Conservation (phyloP, 2,329 filamentous ascomycete species). For the Nigrospora sphaerica region DNA sequence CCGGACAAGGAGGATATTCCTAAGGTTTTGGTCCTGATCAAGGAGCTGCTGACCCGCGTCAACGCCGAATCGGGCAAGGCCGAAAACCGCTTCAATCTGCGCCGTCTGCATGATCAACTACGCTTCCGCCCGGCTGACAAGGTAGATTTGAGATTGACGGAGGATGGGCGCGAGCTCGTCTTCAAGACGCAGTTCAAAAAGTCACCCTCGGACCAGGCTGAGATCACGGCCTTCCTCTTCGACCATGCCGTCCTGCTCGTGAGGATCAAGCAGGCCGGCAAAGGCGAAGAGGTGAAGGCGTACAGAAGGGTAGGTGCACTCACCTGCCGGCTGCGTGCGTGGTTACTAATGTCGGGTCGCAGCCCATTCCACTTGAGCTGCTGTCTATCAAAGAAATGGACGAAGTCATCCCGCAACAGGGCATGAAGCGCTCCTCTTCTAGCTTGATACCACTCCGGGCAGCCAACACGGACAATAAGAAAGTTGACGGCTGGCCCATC, state of each 20-base stretch:
- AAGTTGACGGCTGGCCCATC: slow-evolving; percentile 78
- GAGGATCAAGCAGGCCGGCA: slow-evolving; percentile 84
- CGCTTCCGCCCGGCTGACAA: slow-evolving; percentile 85
- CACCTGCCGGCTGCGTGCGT: background rate
- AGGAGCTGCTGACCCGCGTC: slow-evolving; percentile 78
- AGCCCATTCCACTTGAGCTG: slow-evolving; percentile 90
- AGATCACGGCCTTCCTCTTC: slow-evolving; percentile 92
- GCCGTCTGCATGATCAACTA: slow-evolving; percentile 84
- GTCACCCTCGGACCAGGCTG: slow-evolving; percentile 75
- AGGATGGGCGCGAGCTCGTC: slow-evolving; percentile 85
- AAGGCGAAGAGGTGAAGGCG: slow-evolving; percentile 89
- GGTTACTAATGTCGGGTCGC: slow-evolving; percentile 6
- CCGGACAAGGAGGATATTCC: slow-evolving; percentile 89
- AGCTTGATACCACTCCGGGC: slow-evolving; percentile 60
- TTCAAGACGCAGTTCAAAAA: slow-evolving; percentile 96
- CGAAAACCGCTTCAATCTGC: slow-evolving; percentile 94
- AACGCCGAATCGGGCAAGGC: slow-evolving; percentile 95
- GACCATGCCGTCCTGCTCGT: slow-evolving; percentile 93
- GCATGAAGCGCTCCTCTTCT: slow-evolving; percentile 81
- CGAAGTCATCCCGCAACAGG: slow-evolving; percentile 76
- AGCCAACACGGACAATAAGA: slow-evolving; percentile 47
- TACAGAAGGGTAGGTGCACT: slow-evolving; percentile 60
- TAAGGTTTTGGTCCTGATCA: slow-evolving; percentile 79
- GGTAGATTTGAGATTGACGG: slow-evolving; percentile 89
- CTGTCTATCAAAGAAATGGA: slow-evolving; percentile 96